These are phyloP conservation scores for Onygena corvina DNA, from an alignment of 2,329 filamentous ascomycete species.

Conservation along the genomic window DNA sequence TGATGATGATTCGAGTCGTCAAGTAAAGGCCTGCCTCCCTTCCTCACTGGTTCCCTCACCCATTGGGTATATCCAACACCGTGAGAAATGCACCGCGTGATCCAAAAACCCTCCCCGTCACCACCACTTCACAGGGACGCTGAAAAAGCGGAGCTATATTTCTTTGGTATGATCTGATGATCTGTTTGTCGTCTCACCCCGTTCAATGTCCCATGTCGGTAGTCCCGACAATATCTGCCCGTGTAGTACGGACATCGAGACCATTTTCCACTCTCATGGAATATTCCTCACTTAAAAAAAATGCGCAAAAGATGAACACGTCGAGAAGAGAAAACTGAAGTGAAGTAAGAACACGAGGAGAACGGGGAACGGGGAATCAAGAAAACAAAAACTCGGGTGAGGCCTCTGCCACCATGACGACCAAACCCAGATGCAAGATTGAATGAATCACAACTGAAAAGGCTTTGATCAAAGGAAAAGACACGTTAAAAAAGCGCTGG, in stretches of 20 bases:
- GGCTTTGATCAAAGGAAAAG: neutral
- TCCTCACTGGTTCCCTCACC: slow-evolving; percentile 11
- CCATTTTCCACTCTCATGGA: neutral
- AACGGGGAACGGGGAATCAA: neutral
- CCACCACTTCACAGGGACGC: neutral
- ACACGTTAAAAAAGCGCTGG: slow-evolving; percentile 1
- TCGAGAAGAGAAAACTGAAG: neutral
- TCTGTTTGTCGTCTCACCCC: neutral
- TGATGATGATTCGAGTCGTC: slow-evolving; percentile 7
- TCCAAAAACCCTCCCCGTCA: neutral
- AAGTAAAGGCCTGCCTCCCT: slow-evolving; percentile 6
- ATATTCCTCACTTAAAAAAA: neutral
- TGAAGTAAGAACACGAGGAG: neutral
- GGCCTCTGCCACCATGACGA: slow-evolving; percentile 1
- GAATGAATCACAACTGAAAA: neutral
- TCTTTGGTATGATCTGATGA: too few species aligned
- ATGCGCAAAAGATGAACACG: neutral
- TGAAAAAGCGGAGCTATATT: neutral
- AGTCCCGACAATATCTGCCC: neutral
- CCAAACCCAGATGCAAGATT: slow-evolving; percentile 5
- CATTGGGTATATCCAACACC: slow-evolving; percentile 33
- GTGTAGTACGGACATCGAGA: neutral
- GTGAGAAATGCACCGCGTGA: slow-evolving; percentile 27
- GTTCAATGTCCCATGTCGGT: neutral
- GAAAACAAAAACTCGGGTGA: neutral